Base-by-base conservation (phyloP, 768 basidiomycete genomes). In the Lactarius psammicola region DNA sequence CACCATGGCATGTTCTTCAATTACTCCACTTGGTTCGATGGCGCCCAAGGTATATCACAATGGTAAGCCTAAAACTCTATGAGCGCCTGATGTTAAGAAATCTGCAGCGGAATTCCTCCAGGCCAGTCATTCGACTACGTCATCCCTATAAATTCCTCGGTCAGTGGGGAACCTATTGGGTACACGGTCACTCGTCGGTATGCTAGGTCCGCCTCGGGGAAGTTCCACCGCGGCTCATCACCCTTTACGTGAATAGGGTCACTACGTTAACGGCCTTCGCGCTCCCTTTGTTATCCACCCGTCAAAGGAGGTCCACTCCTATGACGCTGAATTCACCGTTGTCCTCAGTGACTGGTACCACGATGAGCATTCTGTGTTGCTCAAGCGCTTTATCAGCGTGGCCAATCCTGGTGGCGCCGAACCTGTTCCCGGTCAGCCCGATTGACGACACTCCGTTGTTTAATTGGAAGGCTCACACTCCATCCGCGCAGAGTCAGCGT, bases 1-100 rank as follows among this genome's bases (percentile, higher is more conserved):
- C 90, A 95, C 73, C 95, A 97, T 77, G 96, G 96, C 68, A 92
- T 96, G 89, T 94, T 87, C 78, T 94, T 97, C 81, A 95, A 95
- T 74, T 82, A 84, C 1, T 83, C 90, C 0, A 84, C 85, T 20
- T 97, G 91, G 87, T 89, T 88, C 81, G 96, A 98, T 75, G 96
- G 96, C 42, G 94, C 96, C 0, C 76, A 84, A 36, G 85, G 82
- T 7, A 86, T 94, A 44, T 84, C 89, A 0, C 92, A 98, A 79
- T 98, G 94, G 92, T 90, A 74, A 57, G 77, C 74, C 18, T 34
- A 65, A 62, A 69, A 31, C 18, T 13, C 31, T 56, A 28, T 59
- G n/a, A 26, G 8, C 13, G 26, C 31, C 60, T 30, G 17, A 44
- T 34, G 33, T 23, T 65, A 11, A 60, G 44, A 15, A n/a, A 11